Conservation (phyloP, 495 filamentous ascomycete genomes). For the Pyrenula aspistea region DNA sequence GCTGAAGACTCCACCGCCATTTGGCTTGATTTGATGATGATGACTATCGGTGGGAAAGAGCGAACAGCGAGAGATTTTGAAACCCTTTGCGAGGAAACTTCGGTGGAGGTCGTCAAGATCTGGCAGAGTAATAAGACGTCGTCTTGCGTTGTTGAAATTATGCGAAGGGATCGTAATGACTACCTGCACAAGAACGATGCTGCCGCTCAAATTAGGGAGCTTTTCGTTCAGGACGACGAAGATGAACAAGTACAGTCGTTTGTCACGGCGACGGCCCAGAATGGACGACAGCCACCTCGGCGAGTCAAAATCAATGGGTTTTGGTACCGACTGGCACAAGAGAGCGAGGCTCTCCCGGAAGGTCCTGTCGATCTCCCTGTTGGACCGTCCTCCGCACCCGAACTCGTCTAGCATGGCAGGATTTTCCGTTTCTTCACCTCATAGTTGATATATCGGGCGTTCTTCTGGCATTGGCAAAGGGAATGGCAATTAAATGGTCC, state of each 20-base stretch:
- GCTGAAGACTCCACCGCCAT: constrained; percentile 14
- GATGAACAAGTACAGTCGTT: background rate
- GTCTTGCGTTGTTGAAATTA: background rate
- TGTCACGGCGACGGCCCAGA: background rate
- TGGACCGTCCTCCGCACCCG: no score
- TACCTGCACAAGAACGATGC: background rate
- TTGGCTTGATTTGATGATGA: constrained; percentile 23
- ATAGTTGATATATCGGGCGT: no score
- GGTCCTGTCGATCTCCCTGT: no score
- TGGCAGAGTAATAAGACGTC: constrained; percentile 3
- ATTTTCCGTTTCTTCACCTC: no score
- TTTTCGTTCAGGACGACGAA: background rate
- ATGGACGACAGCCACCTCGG: background rate
- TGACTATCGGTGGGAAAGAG: constrained; percentile 26
- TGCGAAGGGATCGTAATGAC: background rate
- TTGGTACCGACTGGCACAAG: background rate
- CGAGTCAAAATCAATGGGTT: background rate
- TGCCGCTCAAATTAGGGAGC: background rate
- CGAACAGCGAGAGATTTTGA: constrained; percentile 18
- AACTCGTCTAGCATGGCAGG: no score
- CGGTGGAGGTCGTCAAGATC: constrained; percentile 18
- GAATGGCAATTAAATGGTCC: no score
- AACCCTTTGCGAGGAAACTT: constrained; percentile 13
- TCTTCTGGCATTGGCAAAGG: no score
- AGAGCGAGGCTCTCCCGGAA: background rate